These are phyloP conservation scores for Irpex rosettiformis DNA, from an alignment of 1,284 basidiomycete species.

Conservation along the genomic window DNA sequence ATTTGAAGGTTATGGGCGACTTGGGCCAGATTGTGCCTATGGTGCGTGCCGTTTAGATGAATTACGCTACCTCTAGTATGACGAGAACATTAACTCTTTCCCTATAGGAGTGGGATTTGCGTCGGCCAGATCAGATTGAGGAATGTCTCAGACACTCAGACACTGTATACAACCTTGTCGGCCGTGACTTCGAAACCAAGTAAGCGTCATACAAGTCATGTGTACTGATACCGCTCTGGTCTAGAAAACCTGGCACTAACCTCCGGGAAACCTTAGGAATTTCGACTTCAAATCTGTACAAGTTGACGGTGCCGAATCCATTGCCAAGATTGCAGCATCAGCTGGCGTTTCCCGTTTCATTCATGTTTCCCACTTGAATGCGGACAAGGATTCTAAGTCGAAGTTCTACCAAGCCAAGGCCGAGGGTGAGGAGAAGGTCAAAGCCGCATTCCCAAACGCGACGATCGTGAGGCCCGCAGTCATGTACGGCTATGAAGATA, in stretches of 20 bases:
- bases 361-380: conserved; percentile 96
- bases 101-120: conserved; percentile 88
- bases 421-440: conserved; percentile 87
- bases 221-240: not conserved
- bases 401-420: conserved; percentile 89
- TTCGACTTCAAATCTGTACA: conserved; percentile 84
- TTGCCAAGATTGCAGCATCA: conserved; percentile 80
- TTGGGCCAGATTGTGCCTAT: conserved; percentile 95
- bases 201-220: conserved; percentile 22
- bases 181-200: conserved; percentile 83
- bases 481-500: conserved; percentile 95
- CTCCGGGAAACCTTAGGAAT: conserved; percentile 21
- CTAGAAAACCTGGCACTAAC: not conserved
- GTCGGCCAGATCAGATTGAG: conserved; percentile 85
- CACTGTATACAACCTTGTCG: conserved; percentile 93
- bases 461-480: conserved; percentile 87
- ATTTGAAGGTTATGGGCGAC: conserved; percentile 93
- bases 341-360: conserved; percentile 84
- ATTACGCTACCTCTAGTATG: not conserved
- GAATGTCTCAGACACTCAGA: conserved; percentile 97
- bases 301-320: conserved; percentile 73
- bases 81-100: not conserved
- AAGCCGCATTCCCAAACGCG: conserved; percentile 80
- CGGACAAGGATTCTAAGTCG: conserved; percentile 75
- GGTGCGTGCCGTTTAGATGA: conserved; percentile 44